Evolutionary conservation across 2,329 filamentous ascomycete genomes (phyloP).

Genomic region (Thielaviopsis cerberus): DNA sequence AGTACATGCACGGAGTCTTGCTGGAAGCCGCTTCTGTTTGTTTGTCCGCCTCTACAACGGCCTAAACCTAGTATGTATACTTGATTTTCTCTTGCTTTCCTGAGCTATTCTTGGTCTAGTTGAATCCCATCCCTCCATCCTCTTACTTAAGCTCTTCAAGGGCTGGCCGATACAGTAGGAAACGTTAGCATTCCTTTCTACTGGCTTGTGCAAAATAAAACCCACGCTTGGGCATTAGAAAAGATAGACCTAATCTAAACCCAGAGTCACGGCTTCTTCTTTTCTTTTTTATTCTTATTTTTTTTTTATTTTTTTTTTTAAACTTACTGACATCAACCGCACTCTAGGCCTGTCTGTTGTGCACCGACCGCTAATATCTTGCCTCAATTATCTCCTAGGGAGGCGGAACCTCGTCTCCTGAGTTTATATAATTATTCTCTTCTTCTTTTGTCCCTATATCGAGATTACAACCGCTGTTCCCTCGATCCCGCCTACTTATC

Average conservation of each 20-base stretch:
- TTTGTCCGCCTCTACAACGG: not conserved
- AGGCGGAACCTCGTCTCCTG: not conserved
- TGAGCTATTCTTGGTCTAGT: too few relatives aligned
- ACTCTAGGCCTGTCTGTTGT: not conserved
- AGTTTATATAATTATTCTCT: not conserved
- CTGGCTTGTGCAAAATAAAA: too few relatives aligned
- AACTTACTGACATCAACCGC: not conserved
- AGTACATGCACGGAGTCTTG: not conserved
- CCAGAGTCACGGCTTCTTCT: not conserved
- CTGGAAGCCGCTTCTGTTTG: not conserved
- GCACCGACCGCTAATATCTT: not conserved
- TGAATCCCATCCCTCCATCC: too few relatives aligned
- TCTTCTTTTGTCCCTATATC: not conserved
- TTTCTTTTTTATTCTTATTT: not conserved
- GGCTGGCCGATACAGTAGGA: too few relatives aligned
- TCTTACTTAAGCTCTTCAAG: too few relatives aligned
- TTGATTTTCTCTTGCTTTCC: not conserved
- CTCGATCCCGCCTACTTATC: too few relatives aligned
- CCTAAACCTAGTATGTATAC: not conserved
- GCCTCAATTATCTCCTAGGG: not conserved
- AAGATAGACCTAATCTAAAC: not conserved
- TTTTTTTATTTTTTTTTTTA: not conserved
- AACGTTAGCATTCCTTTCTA: too few relatives aligned
- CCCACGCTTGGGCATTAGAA: too few relatives aligned
- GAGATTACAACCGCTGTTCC: too few relatives aligned